These are phyloP conservation scores for Phytophthora sansomeana DNA, from an alignment of 352 stramenopile genomes.

Conservation along the genomic window DNA sequence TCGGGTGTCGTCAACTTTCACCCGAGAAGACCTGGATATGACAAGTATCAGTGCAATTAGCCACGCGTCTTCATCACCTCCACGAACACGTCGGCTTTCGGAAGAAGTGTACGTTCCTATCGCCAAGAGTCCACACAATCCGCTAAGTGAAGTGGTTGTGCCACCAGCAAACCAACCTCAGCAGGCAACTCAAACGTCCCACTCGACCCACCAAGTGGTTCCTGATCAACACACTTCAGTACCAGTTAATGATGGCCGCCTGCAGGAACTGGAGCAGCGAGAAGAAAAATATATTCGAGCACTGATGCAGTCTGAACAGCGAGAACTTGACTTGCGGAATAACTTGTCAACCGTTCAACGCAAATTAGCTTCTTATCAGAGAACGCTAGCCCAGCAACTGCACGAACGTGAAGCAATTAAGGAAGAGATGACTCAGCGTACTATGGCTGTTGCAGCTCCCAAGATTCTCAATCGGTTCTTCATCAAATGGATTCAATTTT, in stretches of 20 bases:
- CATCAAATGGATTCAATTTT: conserved; percentile 62
- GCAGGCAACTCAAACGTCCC: conserved; percentile 3
- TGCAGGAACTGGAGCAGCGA: conserved; percentile 67
- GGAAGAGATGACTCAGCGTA: conserved; percentile 54
- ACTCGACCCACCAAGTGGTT: neutral
- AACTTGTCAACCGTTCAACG: conserved; percentile 52
- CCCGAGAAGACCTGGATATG: conserved; percentile 36
- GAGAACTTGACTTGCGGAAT: conserved; percentile 72
- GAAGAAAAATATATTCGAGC: conserved; percentile 82
- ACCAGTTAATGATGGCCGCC: conserved; percentile 25
- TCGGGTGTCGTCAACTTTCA: conserved; percentile 33
- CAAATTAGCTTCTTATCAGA: conserved; percentile 57
- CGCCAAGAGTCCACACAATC: conserved; percentile 11
- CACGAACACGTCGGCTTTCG: neutral
- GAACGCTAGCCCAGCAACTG: conserved; percentile 46
- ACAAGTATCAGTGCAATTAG: conserved; percentile 40
- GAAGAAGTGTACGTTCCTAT: conserved; percentile 24
- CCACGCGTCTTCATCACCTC: conserved; percentile 21
- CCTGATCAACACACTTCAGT: neutral
- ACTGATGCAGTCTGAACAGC: conserved; percentile 81
- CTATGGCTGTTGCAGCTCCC: conserved; percentile 50
- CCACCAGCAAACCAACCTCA: neutral
- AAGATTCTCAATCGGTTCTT: conserved; percentile 71
- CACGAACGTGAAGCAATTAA: conserved; percentile 65
- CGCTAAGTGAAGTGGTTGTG: neutral